phyloP scores from a whole-genome alignment of 2,329 filamentous ascomycete genomes.

The Aphanoascus verrucosus region DNA sequence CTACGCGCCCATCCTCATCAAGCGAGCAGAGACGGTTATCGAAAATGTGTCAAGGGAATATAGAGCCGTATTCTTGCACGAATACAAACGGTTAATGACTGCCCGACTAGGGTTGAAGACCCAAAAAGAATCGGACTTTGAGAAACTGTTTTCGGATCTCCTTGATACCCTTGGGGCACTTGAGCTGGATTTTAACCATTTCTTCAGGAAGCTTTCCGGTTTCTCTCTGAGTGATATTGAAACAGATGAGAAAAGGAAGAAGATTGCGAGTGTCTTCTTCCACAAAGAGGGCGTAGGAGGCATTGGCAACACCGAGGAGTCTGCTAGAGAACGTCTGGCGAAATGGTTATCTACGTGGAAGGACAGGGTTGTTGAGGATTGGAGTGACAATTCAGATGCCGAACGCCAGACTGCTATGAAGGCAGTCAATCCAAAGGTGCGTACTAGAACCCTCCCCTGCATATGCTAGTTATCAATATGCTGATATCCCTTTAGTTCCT shows the following conservation, averaged over 20 bases:
- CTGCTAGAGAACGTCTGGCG: slow-evolving; percentile 56
- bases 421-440: slow-evolving; percentile 68
- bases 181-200: slow-evolving; percentile 87
- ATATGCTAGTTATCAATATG: neutral
- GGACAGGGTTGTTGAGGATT: slow-evolving; percentile 61
- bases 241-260: slow-evolving; percentile 52
- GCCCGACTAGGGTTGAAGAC: slow-evolving; percentile 64
- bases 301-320: slow-evolving; percentile 48
- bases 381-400: slow-evolving; percentile 52
- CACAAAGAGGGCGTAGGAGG: slow-evolving; percentile 59
- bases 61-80: slow-evolving; percentile 72
- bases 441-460: slow-evolving; percentile 5
- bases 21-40: slow-evolving; percentile 75
- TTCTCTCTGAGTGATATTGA: slow-evolving; percentile 54
- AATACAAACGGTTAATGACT: slow-evolving; percentile 81
- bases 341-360: slow-evolving; percentile 77
- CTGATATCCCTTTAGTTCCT: slow-evolving; percentile 49
- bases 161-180: slow-evolving; percentile 71
- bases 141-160: slow-evolving; percentile 66
- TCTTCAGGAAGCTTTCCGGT: slow-evolving; percentile 68
- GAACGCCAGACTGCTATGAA: slow-evolving; percentile 66
- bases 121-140: slow-evolving; percentile 63
- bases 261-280: slow-evolving; percentile 66
- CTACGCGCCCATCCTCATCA: slow-evolving; percentile 58
- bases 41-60: slow-evolving; percentile 73